phyloP scores from a whole-genome alignment of 495 filamentous ascomycete genomes.

The Aspergillus carlsbadensis region DNA sequence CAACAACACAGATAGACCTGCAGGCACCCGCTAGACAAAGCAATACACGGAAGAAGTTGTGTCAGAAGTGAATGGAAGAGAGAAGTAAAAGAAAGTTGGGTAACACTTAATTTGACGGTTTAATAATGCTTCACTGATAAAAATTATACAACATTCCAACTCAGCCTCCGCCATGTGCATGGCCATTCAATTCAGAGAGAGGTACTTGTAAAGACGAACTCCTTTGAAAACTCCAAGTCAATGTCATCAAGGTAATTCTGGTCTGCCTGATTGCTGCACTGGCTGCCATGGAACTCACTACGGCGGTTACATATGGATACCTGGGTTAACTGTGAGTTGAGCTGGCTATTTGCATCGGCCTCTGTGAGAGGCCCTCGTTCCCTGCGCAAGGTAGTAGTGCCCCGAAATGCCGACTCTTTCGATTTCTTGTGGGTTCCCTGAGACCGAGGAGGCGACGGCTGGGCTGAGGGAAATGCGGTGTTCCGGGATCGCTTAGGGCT shows the following conservation, averaged over 20 bases:
- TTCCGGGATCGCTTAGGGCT: slow-evolving; percentile 34
- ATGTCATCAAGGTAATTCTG: slow-evolving; percentile 31
- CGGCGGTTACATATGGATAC: slow-evolving; percentile 12
- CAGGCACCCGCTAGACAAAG: slow-evolving; percentile 1
- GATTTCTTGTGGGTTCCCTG: slow-evolving; percentile 5
- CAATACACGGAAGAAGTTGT: not conserved
- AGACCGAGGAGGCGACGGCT: slow-evolving; percentile 7
- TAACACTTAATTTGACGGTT: not conserved
- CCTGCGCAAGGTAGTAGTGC: not conserved
- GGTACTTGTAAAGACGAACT: slow-evolving; percentile 37
- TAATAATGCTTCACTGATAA: too few species aligned
- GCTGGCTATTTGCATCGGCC: slow-evolving; percentile 29
- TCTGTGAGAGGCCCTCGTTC: slow-evolving; percentile 28
- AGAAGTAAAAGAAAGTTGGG: not conserved
- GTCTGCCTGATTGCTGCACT: slow-evolving; percentile 3
- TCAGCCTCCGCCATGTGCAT: not conserved
- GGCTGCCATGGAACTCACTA: slow-evolving; percentile 13
- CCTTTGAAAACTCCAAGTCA: slow-evolving; percentile 38
- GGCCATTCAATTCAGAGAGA: slow-evolving; percentile 29
- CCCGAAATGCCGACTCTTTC: slow-evolving; percentile 8
- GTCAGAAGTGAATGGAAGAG: not conserved
- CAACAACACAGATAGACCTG: not conserved
- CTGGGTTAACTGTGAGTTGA: slow-evolving; percentile 19
- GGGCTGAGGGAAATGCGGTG: slow-evolving; percentile 12
- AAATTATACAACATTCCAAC: too few species aligned